A percentile compares a stretch with the other conserved stretches of the same genome.
Evolutionary conservation across 352 stramenopile genomes (phyloP).

Genomic region (Elongisporangium anandrum): DNA sequence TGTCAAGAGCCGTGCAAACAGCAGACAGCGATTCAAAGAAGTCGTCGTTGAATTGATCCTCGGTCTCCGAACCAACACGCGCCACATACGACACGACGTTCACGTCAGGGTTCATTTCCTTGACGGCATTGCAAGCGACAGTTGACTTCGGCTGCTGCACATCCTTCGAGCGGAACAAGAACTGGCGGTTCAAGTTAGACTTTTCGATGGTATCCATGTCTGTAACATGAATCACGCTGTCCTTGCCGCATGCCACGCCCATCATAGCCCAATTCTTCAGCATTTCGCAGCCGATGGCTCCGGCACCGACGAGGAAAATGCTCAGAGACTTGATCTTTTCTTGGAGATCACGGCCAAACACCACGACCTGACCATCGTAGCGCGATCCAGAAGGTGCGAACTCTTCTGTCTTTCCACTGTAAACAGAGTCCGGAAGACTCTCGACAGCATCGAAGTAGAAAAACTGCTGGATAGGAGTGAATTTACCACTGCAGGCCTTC

Average conservation of each 20-base stretch:
- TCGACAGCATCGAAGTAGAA: conserved; percentile 99
- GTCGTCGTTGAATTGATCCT: conserved; percentile 97
- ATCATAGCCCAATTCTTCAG: conserved; percentile 99
- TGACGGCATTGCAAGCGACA: conserved; percentile 89
- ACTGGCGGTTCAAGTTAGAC: conserved; percentile 98
- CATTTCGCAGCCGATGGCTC: conserved; percentile 99
- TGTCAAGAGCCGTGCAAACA: conserved; percentile 98
- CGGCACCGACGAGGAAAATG: conserved; percentile 98
- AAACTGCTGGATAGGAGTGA: conserved; percentile 98
- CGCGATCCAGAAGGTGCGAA: conserved; percentile 65
- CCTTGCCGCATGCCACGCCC: conserved; percentile 89
- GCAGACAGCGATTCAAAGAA: conserved; percentile 95
- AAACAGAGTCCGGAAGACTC: conserved; percentile 88
- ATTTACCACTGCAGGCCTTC: conserved; percentile 99
- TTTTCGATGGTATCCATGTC: conserved; percentile 99
- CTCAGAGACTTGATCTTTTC: conserved; percentile 83
- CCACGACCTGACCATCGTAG: conserved; percentile 92
- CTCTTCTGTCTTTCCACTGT: conserved; percentile 34
- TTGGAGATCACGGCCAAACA: conserved; percentile 85
- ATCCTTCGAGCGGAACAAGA: conserved; percentile 97
- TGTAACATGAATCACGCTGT: conserved; percentile 93
- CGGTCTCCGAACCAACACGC: conserved; percentile 92
- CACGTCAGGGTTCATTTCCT: conserved; percentile 95
- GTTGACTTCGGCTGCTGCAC: conserved; percentile 96
- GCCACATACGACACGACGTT: conserved; percentile 87